Evolutionary conservation across 2,329 filamentous ascomycete species (phyloP).

Genomic region (Dactylellina leptospora): DNA sequence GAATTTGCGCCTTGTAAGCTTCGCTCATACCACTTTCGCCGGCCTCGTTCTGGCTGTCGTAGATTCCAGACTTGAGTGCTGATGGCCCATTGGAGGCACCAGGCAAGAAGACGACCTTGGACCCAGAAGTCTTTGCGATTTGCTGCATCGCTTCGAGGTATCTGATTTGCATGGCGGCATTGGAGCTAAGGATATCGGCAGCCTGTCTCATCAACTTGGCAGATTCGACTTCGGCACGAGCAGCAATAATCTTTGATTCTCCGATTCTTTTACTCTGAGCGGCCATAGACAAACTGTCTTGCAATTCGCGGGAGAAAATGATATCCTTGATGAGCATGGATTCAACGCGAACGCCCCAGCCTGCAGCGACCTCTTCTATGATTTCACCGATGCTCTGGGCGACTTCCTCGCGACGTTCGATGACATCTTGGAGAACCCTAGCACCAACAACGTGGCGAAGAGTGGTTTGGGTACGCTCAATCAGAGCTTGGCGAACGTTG

Average conservation of each 20-base stretch:
- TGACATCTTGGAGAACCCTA: slow-evolving; percentile 94
- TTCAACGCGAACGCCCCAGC: slow-evolving; percentile 96
- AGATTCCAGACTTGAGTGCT: slow-evolving; percentile 18
- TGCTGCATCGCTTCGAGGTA: slow-evolving; percentile 99
- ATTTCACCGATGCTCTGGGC: slow-evolving; percentile 95
- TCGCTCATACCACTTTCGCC: slow-evolving; percentile 29
- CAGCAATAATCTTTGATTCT: slow-evolving; percentile 97
- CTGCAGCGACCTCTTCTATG: slow-evolving; percentile 91
- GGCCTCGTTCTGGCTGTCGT: slow-evolving; percentile 7
- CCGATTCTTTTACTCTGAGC: slow-evolving; percentile 98
- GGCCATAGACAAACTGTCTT: slow-evolving; percentile 97
- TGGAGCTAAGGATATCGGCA: slow-evolving; percentile 88
- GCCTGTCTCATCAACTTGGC: slow-evolving; percentile 94
- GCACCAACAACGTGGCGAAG: slow-evolving; percentile 96
- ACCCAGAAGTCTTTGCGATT: slow-evolving; percentile 93
- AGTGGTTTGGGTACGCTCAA: slow-evolving; percentile 97
- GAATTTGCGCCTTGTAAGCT: slow-evolving; percentile 32
- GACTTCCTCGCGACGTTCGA: slow-evolving; percentile 96
- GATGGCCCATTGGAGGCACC: slow-evolving; percentile 64
- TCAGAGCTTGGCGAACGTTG: slow-evolving; percentile 92
- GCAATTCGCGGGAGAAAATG: slow-evolving; percentile 92
- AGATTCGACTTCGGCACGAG: slow-evolving; percentile 93
- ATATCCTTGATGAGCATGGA: slow-evolving; percentile 99
- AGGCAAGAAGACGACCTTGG: slow-evolving; percentile 85
- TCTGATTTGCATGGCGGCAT: slow-evolving; percentile 96